Percentiles rank a stretch among this genome's conserved stretches.
Conservation (phyloP, 2,329 filamentous ascomycete species). For the Xylariales sp. region DNA sequence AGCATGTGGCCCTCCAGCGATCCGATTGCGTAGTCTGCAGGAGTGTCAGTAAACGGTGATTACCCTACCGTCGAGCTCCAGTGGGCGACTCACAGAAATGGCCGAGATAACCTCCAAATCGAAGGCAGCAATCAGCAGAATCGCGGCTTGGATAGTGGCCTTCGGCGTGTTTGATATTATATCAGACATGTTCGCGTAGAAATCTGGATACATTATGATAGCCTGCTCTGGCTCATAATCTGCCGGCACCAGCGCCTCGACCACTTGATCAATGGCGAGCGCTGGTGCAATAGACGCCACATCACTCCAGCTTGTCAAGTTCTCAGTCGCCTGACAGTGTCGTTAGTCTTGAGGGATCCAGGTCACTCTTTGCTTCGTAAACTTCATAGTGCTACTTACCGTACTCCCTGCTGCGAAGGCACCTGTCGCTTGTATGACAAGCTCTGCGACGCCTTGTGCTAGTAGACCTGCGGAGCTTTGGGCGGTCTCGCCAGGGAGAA, state of each 20-base stretch:
- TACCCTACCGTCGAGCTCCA: no score
- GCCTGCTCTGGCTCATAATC: background rate
- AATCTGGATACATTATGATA: background rate
- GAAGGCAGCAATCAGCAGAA: conserved; percentile 27
- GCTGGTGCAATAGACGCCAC: background rate
- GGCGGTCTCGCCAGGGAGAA: background rate
- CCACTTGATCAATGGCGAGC: background rate
- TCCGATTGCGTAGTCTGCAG: background rate
- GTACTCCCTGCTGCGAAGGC: background rate
- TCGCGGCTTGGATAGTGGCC: background rate
- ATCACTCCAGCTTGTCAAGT: no score
- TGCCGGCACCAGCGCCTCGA: background rate
- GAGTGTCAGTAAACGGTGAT: background rate
- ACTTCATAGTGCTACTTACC: no score
- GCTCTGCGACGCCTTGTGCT: background rate
- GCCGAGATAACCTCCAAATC: conserved; percentile 32
- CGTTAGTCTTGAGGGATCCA: no score
- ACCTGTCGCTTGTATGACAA: background rate
- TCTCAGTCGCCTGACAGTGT: no score
- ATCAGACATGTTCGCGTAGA: background rate
- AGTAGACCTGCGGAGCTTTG: background rate
- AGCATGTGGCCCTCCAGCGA: background rate
- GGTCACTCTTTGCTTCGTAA: no score
- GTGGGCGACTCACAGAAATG: no score
- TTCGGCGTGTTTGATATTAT: background rate